Conservation (phyloP, 176 grass and related monocot genomes). For the Poa pratensis region DNA sequence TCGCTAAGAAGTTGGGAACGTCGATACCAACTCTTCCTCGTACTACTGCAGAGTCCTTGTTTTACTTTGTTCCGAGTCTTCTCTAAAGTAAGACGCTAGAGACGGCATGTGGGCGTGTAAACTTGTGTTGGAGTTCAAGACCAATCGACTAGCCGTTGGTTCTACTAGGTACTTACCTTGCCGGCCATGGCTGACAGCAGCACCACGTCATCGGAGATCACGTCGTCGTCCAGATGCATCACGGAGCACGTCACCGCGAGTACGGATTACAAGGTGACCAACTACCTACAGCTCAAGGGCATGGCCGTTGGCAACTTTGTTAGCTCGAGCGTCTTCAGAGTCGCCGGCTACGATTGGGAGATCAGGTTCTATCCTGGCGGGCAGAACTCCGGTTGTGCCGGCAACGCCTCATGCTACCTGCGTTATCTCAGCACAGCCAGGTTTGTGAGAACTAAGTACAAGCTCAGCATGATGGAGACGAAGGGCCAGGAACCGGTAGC, state of each 20-base stretch:
- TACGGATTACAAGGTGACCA: conserved; percentile 31
- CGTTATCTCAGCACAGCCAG: neutral
- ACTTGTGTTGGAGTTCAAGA: too few relatives aligned
- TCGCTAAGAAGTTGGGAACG: too few relatives aligned
- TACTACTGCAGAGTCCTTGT: too few relatives aligned
- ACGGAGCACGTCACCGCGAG: conserved; percentile 21
- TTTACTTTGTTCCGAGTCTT: too few relatives aligned
- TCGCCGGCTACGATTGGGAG: conserved; percentile 46
- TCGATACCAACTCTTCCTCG: too few relatives aligned
- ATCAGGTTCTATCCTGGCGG: conserved; percentile 1
- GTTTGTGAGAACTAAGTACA: neutral
- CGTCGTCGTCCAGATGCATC: conserved; percentile 44
- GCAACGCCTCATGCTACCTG: neutral
- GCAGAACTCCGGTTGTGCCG: rapidly evolving
- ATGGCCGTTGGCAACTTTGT: conserved; percentile 37
- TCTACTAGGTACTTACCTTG: too few relatives aligned
- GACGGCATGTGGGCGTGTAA: too few relatives aligned
- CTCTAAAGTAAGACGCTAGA: too few relatives aligned
- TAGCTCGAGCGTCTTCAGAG: conserved; percentile 41
- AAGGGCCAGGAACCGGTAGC: neutral
- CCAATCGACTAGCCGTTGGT: too few relatives aligned
- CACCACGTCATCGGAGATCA: neutral
- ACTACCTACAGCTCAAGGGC: conserved; percentile 40
- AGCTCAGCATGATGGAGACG: neutral
- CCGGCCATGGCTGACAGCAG: neutral